Percentiles rank a stretch among this genome's conserved stretches.
These are phyloP conservation scores for Trichosporon ovoides DNA, from an alignment of 1,284 basidiomycete genomes.

Conservation along the genomic window DNA sequence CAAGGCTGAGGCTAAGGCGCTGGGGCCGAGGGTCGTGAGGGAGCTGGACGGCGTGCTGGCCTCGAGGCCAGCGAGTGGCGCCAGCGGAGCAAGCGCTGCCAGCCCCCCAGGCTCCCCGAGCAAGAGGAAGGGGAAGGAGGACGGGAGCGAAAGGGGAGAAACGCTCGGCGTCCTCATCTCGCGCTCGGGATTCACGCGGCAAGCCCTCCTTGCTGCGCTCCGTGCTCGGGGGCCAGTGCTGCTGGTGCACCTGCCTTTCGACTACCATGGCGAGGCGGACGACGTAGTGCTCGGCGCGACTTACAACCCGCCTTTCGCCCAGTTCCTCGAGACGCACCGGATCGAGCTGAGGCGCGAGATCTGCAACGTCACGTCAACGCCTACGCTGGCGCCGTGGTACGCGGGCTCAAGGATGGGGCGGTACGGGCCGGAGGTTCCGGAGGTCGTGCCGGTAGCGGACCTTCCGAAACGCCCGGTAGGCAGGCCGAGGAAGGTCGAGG, in stretches of 20 bases:
- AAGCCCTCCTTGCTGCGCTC: conserved; percentile 61
- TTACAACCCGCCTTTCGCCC: conserved; percentile 14
- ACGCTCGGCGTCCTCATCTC: conserved; percentile 65
- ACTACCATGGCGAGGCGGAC: background rate
- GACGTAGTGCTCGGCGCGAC: background rate
- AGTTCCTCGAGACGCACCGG: background rate
- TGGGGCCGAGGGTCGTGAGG: conserved; percentile 70
- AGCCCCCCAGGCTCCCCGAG: too few relatives aligned
- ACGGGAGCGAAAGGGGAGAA: too few relatives aligned
- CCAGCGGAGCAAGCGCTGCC: too few relatives aligned
- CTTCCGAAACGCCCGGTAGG: background rate
- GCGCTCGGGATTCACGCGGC: conserved; percentile 66
- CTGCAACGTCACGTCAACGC: background rate
- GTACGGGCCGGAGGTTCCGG: conserved; percentile 6
- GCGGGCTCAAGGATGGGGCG: conserved; percentile 13
- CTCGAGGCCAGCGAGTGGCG: conserved; percentile 18
- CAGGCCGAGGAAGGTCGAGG: background rate
- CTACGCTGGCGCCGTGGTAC: conserved; percentile 18
- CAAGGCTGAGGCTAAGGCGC: conserved; percentile 76
- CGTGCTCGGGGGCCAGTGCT: conserved; percentile 69
- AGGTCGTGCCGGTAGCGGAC: background rate
- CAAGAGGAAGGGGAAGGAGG: too few relatives aligned
- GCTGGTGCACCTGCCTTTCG: conserved; percentile 58
- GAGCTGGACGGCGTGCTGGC: conserved; percentile 78
- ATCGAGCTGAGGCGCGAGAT: conserved; percentile 17